Evolutionary conservation across 2,329 filamentous ascomycete species (phyloP).

Genomic region (Talaromyces albobiverticillius): DNA sequence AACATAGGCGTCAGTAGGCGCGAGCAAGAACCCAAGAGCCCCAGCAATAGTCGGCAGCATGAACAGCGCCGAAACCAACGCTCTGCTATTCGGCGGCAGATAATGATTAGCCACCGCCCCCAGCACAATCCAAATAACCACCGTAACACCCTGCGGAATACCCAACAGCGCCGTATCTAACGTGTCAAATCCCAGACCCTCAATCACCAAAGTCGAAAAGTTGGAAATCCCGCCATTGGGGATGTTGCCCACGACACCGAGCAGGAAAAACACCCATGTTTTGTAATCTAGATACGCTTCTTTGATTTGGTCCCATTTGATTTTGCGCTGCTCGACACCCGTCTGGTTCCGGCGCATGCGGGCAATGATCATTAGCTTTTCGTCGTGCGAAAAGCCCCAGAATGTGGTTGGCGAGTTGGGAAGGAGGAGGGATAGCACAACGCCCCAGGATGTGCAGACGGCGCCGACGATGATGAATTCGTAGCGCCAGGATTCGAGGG

Average conservation of each 20-base stretch:
- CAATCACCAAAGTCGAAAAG: conserved; percentile 29
- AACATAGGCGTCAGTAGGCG: conserved; percentile 16
- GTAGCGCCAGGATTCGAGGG: conserved; percentile 5
- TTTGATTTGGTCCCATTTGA: conserved; percentile 8
- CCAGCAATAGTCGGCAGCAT: conserved; percentile 23
- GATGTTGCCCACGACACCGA: conserved; percentile 19
- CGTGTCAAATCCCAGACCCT: conserved; percentile 42
- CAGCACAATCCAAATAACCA: conserved; percentile 24
- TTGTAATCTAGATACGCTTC: conserved; percentile 12
- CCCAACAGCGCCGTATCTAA: conserved; percentile 35
- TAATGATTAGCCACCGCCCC: conserved; percentile 21
- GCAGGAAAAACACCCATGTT: conserved; percentile 6
- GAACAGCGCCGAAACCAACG: conserved; percentile 20
- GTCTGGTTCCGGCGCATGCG: conserved; percentile 10
- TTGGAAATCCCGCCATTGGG: conserved; percentile 32
- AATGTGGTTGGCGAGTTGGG: conserved; percentile 13
- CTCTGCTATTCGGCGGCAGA: conserved; percentile 22
- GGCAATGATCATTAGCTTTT: conserved; percentile 11
- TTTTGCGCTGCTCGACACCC: conserved; percentile 10
- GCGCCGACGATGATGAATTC: conserved; percentile 9
- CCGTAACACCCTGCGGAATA: conserved; percentile 35
- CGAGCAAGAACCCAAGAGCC: conserved; percentile 19
- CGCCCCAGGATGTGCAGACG: conserved; percentile 8
- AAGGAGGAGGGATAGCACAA: conserved; percentile 7
- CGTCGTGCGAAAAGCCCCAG: conserved; percentile 6